phyloP scores from a whole-genome alignment of 805 yeast genomes.

The Candida nitratophila region DNA sequence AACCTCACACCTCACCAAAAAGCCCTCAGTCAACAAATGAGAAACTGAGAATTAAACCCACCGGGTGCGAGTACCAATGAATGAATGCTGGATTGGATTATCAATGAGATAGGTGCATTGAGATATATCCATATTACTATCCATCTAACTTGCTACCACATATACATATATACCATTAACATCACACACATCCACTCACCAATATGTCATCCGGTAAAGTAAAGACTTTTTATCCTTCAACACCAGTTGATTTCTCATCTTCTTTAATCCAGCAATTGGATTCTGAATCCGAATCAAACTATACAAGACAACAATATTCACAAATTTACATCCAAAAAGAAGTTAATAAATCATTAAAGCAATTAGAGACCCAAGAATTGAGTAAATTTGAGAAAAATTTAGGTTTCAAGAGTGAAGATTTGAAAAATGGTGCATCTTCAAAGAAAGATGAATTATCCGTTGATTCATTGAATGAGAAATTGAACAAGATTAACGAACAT shows the following conservation, averaged over 20 bases:
- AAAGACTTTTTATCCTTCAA: constrained; percentile 57
- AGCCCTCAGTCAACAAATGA: too few species aligned
- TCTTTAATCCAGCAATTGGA: constrained; percentile 59
- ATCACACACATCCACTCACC: too few species aligned
- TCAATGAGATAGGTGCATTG: too few species aligned
- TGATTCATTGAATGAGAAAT: constrained; percentile 20
- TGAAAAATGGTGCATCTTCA: constrained; percentile 25
- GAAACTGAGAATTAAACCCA: too few species aligned
- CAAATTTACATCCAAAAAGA: constrained; percentile 61
- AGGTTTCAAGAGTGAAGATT: too few species aligned
- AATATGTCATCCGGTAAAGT: too few species aligned
- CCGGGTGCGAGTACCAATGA: too few species aligned
- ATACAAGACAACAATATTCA: constrained; percentile 61
- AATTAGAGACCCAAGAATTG: constrained; percentile 46
- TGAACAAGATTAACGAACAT: constrained; percentile 29
- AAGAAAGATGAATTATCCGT: constrained; percentile 10
- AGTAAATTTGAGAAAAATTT: constrained; percentile 40
- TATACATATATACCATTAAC: too few species aligned
- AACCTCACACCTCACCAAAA: too few species aligned
- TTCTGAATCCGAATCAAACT: constrained; percentile 55
- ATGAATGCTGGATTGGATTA: too few species aligned
- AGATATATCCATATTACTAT: too few species aligned
- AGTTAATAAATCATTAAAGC: constrained; percentile 49
- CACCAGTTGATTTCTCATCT: constrained; percentile 64
- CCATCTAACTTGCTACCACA: too few species aligned